A percentile compares a stretch with the other conserved stretches of the same genome.
These are phyloP conservation scores for Eremochloa ophiuroides DNA, from an alignment of 176 grass and related monocot genomes.

Conservation along the genomic window DNA sequence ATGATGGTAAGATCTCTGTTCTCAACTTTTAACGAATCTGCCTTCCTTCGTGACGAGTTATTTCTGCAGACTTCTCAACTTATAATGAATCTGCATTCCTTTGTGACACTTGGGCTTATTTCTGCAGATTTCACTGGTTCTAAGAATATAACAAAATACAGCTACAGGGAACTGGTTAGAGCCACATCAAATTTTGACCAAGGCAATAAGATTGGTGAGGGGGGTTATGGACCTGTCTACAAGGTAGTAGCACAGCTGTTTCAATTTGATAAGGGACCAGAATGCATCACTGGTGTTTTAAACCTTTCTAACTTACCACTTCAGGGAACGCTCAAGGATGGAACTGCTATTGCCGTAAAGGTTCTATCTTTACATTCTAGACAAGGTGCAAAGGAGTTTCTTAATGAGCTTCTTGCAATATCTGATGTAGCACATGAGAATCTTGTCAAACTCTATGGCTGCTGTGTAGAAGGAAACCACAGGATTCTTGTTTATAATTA, in stretches of 20 bases:
- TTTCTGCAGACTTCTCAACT: constrained; percentile 38
- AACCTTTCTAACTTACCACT: constrained; percentile 14
- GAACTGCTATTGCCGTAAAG: constrained; percentile 71
- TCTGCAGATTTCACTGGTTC: constrained; percentile 41
- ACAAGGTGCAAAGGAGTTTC: constrained; percentile 70
- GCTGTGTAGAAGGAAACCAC: constrained; percentile 64
- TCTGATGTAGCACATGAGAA: constrained; percentile 61
- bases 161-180: constrained; percentile 53
- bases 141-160: constrained; percentile 54
- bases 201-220: constrained; percentile 70
- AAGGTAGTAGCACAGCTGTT: constrained; percentile 42
- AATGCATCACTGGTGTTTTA: constrained; percentile 1
- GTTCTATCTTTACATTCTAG: constrained; percentile 63
- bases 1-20: constrained; percentile 37
- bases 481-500: constrained; percentile 75
- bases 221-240: constrained; percentile 70
- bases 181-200: constrained; percentile 54
- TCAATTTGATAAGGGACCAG: not conserved
- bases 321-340: constrained; percentile 63
- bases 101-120: not conserved
- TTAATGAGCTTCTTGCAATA: constrained; percentile 55
- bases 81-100: not conserved
- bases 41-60: not conserved
- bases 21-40: not conserved
- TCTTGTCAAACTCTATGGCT: constrained; percentile 67